A percentile compares a stretch with the other conserved stretches of the same genome.
Conservation (phyloP, 208 protist species). For the Crithidia expoeki region DNA sequence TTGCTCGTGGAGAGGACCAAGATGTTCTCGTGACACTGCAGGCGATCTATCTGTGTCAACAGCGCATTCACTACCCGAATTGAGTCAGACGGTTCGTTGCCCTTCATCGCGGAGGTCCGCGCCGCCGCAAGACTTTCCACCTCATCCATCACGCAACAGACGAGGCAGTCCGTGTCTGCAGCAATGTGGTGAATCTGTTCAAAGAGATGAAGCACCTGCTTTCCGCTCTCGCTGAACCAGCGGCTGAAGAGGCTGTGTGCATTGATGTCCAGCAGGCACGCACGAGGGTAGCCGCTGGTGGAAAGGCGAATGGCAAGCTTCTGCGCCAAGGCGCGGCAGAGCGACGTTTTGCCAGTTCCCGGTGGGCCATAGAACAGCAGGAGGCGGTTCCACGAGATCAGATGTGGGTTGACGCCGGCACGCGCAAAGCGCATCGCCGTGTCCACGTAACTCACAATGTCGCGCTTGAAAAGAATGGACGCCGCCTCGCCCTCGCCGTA, state of each 20-base stretch:
- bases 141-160: constrained; percentile 95
- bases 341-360: constrained; percentile 95
- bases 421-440: constrained; percentile 89
- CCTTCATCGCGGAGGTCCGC: constrained; percentile 81
- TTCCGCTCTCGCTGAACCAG: constrained; percentile 98
- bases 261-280: constrained; percentile 94
- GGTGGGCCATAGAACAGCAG: constrained; percentile 93
- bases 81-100: constrained; percentile 95
- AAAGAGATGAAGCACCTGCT: constrained; percentile 96
- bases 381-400: constrained; percentile 82
- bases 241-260: constrained; percentile 96
- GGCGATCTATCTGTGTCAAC: constrained; percentile 96
- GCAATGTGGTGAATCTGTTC: constrained; percentile 79
- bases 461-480: constrained; percentile 78
- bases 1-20: constrained; percentile 97
- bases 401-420: constrained; percentile 74
- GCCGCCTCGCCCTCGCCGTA: constrained; percentile 67
- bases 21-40: constrained; percentile 90
- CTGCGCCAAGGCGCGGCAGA: constrained; percentile 87
- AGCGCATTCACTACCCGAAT: constrained; percentile 96
- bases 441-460: constrained; percentile 91
- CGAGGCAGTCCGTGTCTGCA: constrained; percentile 58
- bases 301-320: constrained; percentile 78
- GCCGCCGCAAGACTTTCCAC: constrained; percentile 96
- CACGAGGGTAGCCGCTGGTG: constrained; percentile 37